Base-by-base conservation (phyloP, 352 stramenopile species). In the Phytophthora idaei region DNA sequence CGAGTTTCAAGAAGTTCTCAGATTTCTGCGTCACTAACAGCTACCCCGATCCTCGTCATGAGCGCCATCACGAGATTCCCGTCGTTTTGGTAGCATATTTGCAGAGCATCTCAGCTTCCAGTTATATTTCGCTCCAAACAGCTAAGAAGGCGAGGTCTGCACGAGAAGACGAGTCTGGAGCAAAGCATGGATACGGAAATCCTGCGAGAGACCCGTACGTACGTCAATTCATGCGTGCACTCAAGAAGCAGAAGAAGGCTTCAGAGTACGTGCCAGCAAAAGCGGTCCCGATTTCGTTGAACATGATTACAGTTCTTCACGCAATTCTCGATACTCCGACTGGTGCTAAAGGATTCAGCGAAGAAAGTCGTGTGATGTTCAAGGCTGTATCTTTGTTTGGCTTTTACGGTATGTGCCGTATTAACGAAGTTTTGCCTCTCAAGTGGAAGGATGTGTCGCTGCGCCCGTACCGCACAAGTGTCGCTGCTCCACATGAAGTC, bases 341-440 rank as follows among this genome's bases (percentile, higher is more conserved):
- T 10, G 41, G 1, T 31, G 39, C 42, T 9, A 12, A 55, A 46
- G 21, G 45, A 4, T 41, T 53, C 9, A 55, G 2, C 4, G 21
- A 60, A 5, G 17, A 15, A 1, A 29, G 59, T 14, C 39, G 31
- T 1, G 7, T 48, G 8, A 60, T 48, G 45, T 53, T 64, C 14
- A 53, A 63, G 29, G 46, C 51, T 14, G 44, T 68, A 8, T 68
- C 45, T 0, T 51, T 52, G 9, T 62, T 64, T 37, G 53, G 36
- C 3, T 64, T 59, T 27, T 63, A 69, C n/a, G 47, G 47, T 12
- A 64, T 69, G 53, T 60, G 62, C 29, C 46, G 62, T 2, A 64
- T 69, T n/a, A 69, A 61, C 9, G 54, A 60, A 10, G 62, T 69
- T 0, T 37, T 64, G 14, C 50, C 28, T 2, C 25, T 64, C 2